phyloP scores from a whole-genome alignment of 306 rosid genomes.

The Chamaecrista fasciculata region DNA sequence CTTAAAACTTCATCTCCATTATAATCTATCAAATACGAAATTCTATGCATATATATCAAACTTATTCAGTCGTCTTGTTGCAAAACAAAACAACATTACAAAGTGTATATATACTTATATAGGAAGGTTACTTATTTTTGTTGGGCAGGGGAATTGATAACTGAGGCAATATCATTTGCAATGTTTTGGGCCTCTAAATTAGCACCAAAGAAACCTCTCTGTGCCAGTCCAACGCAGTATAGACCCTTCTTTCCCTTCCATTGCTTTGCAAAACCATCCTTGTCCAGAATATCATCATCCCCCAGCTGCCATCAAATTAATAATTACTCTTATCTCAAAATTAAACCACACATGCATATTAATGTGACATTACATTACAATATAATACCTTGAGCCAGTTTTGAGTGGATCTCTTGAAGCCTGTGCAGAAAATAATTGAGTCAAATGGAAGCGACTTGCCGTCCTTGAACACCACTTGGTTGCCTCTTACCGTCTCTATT shows the following conservation, averaged over 20 bases:
- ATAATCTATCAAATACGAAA: too few relatives aligned
- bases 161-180: conserved; percentile 46
- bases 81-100: too few relatives aligned
- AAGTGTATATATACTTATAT: too few relatives aligned
- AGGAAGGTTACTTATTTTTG: too few relatives aligned
- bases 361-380: too few relatives aligned
- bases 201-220: conserved; percentile 62
- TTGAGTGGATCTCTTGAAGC: conserved; percentile 62
- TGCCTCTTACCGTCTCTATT: conserved; percentile 45
- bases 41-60: too few relatives aligned
- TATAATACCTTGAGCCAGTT: conserved; percentile 58
- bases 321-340: too few relatives aligned
- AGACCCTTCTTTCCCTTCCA: conserved; percentile 70
- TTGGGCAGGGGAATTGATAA: not conserved
- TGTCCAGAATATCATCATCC: conserved; percentile 50
- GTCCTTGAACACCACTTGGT: conserved; percentile 40
- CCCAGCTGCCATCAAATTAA: too few relatives aligned
- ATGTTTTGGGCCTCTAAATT: conserved; percentile 47
- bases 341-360: too few relatives aligned
- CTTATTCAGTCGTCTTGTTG: too few relatives aligned
- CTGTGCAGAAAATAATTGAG: conserved; percentile 65
- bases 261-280: conserved; percentile 61
- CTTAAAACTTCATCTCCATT: too few relatives aligned
- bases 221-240: conserved; percentile 60
- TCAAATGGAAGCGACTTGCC: conserved; percentile 52